These are phyloP conservation scores for Gaultheria prostrata DNA, from an alignment of 148 eudicot species.

Conservation along the genomic window DNA sequence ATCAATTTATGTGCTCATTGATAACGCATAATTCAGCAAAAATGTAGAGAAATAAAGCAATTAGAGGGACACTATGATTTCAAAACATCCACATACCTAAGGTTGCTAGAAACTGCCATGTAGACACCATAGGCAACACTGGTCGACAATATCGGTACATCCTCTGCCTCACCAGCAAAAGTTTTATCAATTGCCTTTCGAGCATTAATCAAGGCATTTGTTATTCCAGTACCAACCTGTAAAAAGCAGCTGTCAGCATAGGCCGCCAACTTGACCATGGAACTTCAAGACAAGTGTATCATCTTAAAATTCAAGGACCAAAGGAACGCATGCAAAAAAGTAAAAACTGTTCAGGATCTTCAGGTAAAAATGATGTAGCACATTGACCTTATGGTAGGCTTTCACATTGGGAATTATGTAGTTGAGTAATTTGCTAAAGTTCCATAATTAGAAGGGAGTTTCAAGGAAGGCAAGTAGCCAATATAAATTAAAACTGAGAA, in stretches of 20 bases:
- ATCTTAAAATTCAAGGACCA: neutral
- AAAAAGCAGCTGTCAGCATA: conserved; percentile 9
- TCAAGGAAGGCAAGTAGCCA: neutral
- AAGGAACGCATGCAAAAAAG: neutral
- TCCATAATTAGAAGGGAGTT: neutral
- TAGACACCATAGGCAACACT: conserved; percentile 83
- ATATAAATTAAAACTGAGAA: neutral
- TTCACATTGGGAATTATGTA: neutral
- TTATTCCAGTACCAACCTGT: conserved; percentile 83
- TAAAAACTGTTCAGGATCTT: neutral
- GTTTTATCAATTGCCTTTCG: conserved; percentile 71
- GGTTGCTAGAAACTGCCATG: conserved; percentile 82
- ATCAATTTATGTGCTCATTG: too few relatives aligned
- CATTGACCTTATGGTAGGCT: neutral
- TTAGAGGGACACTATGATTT: neutral
- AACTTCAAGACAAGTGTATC: neutral
- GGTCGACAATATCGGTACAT: conserved; percentile 67
- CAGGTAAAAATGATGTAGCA: neutral
- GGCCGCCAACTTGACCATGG: neutral
- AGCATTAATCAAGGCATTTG: conserved; percentile 60
- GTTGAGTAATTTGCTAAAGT: neutral
- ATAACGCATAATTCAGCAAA: neutral
- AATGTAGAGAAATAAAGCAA: neutral
- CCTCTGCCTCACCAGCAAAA: conserved; percentile 83
- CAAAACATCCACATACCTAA: conserved; percentile 46